Evolutionary conservation across 176 grass and related monocot genomes (phyloP), one percentile per base, ranked within the genome.

Genomic region (Aegilops speltoides): DNA sequence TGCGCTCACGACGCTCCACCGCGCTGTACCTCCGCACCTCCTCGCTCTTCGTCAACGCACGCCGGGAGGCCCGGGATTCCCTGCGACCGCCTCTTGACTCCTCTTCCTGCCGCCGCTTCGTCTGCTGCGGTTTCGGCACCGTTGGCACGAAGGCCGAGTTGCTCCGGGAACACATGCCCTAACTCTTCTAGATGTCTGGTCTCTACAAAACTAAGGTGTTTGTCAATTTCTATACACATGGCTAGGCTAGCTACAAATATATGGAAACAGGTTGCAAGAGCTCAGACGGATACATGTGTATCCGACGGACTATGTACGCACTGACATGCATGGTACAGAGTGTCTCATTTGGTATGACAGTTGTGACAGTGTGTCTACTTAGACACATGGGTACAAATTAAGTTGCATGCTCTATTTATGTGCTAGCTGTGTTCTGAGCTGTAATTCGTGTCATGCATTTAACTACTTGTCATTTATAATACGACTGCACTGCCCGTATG

Each of bases 1-100:
- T 89, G 85, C 86, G 83, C 65, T 97, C 95, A 68, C 88, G 93
- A 62, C 95, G 87, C 84, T 93, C 94, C 79, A 84, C 91, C 6
- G 85, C 54, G 17, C n/a, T 93, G 82, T 91, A 93, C 60, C 91
- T 70, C 16, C 37, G 26, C 2, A 81, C 79, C 41, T 32, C 46
- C 26, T 16, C 46, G 2, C 15, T 76, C 16, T 12, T 76, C 56
- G 19, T 22, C 73, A 76, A 6, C 2, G 24, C 73, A 6, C 26
- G 73, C 16, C 41, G 16, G 20, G n/a, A 63, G n/a, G n/a, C n/a
- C 60, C n/a, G 20, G 4, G 46, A 76, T 8, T 1, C 4, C 45
- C 50, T 76, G 45, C 3, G 4, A 16, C 25, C 45, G 16, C 15
- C 14, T 50, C 14, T 3, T 50, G 7, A 43, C 41, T 76, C 24